These are phyloP conservation scores for Acanthamoeba sp. DNA, from an alignment of 208 protist genomes.

Conservation along the genomic window DNA sequence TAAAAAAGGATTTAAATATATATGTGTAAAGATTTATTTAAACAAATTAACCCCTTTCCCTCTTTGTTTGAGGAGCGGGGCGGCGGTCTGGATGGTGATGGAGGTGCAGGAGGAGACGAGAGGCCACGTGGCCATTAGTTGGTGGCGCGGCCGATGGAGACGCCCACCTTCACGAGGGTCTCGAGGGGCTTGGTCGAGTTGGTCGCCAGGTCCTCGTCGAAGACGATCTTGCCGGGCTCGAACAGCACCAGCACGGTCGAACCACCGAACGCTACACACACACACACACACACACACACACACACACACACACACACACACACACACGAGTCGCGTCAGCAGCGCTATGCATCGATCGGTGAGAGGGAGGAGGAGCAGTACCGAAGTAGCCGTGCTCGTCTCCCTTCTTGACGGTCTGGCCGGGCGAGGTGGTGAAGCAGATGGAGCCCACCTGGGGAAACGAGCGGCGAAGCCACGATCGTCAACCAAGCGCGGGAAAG, in stretches of 20 bases:
- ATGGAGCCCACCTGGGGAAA: slow-evolving; percentile 89
- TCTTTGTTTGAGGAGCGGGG: no score
- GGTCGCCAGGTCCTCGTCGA: slow-evolving; percentile 87
- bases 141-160: slow-evolving; percentile 47
- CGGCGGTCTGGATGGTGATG: no score
- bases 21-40: no score
- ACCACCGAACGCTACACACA: slow-evolving; percentile 87
- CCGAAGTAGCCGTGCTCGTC: slow-evolving; percentile 76
- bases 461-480: slow-evolving; percentile 68
- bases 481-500: neutral
- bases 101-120: no score
- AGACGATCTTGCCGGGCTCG: slow-evolving; percentile 79
- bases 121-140: no score
- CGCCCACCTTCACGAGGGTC: slow-evolving; percentile 73
- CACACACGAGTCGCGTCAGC: neutral
- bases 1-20: no score
- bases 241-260: slow-evolving; percentile 90
- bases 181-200: slow-evolving; percentile 83
- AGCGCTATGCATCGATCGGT: no score
- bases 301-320: neutral
- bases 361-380: neutral
- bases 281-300: neutral
- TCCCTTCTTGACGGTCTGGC: slow-evolving; percentile 80
- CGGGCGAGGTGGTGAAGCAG: slow-evolving; percentile 78
- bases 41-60: no score